A percentile compares a stretch with the other conserved stretches of the same genome.
These are phyloP conservation scores for Calonectria pteridis DNA, from an alignment of 2,329 filamentous ascomycete genomes.

Conservation along the genomic window DNA sequence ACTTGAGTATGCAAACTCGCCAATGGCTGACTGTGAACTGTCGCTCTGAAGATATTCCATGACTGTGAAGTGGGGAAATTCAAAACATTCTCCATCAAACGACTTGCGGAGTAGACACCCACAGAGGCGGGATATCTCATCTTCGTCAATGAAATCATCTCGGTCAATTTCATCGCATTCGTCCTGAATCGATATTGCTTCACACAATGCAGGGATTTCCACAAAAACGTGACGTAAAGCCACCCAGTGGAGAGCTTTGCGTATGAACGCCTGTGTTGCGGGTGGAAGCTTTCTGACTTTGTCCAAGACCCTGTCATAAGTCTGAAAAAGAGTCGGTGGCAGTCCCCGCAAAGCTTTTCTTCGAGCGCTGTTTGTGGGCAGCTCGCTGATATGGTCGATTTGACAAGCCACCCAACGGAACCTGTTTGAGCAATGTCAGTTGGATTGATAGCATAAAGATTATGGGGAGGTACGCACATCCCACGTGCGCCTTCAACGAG, in stretches of 20 bases:
- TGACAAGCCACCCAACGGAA: constrained; percentile 30
- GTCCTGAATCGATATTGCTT: constrained; percentile 20
- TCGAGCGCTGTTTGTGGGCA: constrained; percentile 9
- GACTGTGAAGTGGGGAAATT: constrained; percentile 29
- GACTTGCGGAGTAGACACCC: constrained; percentile 21
- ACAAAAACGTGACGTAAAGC: background rate
- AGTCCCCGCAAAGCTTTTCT: constrained; percentile 11
- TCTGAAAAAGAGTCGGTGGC: constrained; percentile 16
- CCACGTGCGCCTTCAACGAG: constrained; percentile 14
- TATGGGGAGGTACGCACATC: constrained; percentile 3
- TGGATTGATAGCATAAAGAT: too few relatives aligned
- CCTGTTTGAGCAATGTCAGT: background rate
- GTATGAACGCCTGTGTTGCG: background rate
- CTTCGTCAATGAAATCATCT: constrained; percentile 13
- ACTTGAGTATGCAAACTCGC: background rate
- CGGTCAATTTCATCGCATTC: background rate
- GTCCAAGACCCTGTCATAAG: constrained; percentile 16
- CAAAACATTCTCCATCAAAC: constrained; percentile 7
- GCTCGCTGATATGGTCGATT: constrained; percentile 21
- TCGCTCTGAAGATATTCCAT: constrained; percentile 19
- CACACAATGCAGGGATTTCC: constrained; percentile 4
- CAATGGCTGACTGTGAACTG: background rate
- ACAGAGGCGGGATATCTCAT: constrained; percentile 2
- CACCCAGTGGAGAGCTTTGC: constrained; percentile 13
- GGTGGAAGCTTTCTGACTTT: background rate